Conservation (phyloP, 2,329 filamentous ascomycete genomes). For the Sporothrix brunneoviolacea region DNA sequence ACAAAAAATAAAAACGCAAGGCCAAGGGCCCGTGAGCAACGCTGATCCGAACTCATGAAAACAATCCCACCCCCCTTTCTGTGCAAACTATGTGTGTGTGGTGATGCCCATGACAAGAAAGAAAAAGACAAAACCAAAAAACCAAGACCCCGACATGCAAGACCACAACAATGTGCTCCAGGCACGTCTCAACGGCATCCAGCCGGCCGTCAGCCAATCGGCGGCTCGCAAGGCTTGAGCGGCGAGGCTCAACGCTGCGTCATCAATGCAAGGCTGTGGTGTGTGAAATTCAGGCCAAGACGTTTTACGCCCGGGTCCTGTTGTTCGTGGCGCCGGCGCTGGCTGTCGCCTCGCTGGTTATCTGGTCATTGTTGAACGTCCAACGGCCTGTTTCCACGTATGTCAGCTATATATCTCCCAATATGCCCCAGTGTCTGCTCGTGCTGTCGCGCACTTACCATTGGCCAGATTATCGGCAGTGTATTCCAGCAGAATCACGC, state of each 20-base stretch:
- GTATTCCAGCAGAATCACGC: conserved; percentile 83
- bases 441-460: conserved; percentile 47
- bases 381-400: conserved; percentile 9
- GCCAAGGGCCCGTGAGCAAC: neutral
- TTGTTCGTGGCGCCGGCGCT: too few species aligned
- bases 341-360: neutral
- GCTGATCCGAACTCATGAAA: too few species aligned
- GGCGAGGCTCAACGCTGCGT: too few species aligned
- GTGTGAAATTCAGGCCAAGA: too few species aligned
- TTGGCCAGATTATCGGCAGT: conserved; percentile 88
- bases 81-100: neutral
- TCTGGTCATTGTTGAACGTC: conserved; percentile 15
- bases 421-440: neutral
- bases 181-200: too few species aligned
- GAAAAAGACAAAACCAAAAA: neutral
- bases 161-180: too few species aligned
- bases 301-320: too few species aligned
- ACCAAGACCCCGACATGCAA: too few species aligned
- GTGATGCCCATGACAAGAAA: neutral
- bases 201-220: too few species aligned
- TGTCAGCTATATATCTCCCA: neutral
- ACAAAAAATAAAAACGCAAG: neutral
- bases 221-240: too few species aligned
- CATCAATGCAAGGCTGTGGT: too few species aligned
- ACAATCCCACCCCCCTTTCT: neutral